Evolutionary conservation across 495 filamentous ascomycete species (phyloP).

Genomic region (Penicillium coprophilum): DNA sequence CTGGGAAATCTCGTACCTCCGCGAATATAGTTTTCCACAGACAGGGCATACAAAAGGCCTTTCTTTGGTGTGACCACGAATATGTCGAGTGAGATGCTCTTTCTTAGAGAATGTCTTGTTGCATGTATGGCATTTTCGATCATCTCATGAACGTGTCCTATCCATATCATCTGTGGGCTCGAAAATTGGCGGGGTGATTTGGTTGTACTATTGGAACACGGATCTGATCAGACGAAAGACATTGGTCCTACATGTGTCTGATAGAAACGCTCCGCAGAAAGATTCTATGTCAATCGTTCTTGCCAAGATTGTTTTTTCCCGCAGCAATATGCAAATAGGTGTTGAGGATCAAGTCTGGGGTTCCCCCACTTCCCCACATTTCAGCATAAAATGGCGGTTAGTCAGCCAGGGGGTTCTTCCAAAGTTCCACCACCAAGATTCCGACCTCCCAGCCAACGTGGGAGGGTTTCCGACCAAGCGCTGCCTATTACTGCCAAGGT

Average conservation of each 20-base stretch:
- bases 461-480: too few relatives aligned
- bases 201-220: not conserved
- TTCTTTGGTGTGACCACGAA: slow-evolving; percentile 38
- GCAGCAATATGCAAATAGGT: slow-evolving; percentile 4
- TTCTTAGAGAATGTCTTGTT: slow-evolving; percentile 34
- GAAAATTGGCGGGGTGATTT: not conserved
- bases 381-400: not conserved
- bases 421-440: too few relatives aligned
- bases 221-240: not conserved
- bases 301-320: slow-evolving; percentile 30
- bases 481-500: too few relatives aligned
- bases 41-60: slow-evolving; percentile 30
- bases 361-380: slow-evolving; percentile 17
- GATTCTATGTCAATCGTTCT: slow-evolving; percentile 15
- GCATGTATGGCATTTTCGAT: slow-evolving; percentile 18
- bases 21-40: slow-evolving; percentile 32
- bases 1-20: slow-evolving; percentile 18
- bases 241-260: not conserved
- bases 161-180: slow-evolving; percentile 3
- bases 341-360: not conserved
- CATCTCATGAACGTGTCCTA: slow-evolving; percentile 11
- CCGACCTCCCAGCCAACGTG: too few relatives aligned
- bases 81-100: slow-evolving; percentile 34
- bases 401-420: too few relatives aligned
- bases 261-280: not conserved